phyloP scores from a whole-genome alignment of 2,329 filamentous ascomycete genomes.

The Apiospora sp. region DNA sequence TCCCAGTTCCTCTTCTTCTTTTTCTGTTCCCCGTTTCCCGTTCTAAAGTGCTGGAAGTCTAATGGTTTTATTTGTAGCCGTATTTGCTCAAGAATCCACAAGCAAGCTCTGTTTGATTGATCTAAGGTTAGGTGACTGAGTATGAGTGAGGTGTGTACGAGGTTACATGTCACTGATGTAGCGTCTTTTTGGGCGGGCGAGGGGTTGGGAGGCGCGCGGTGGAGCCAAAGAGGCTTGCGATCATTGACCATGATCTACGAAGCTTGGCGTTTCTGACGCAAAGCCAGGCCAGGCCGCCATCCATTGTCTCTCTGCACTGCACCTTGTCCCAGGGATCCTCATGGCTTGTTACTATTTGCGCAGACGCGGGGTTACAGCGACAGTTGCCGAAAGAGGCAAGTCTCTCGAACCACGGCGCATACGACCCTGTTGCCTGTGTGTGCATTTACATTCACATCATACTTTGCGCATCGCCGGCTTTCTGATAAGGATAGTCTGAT shows the following conservation, averaged over 20 bases:
- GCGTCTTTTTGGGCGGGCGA: neutral
- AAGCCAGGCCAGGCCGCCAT: slow-evolving; percentile 7
- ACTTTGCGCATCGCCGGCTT: slow-evolving; percentile 9
- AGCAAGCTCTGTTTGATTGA: neutral
- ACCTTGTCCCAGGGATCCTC: slow-evolving; percentile 5
- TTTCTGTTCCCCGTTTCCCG: no score
- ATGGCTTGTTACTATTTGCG: slow-evolving; percentile 16
- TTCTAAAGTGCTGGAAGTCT: neutral
- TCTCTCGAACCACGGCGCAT: slow-evolving; percentile 15
- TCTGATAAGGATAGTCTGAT: slow-evolving; percentile 3
- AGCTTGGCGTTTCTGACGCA: slow-evolving; percentile 28
- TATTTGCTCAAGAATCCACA: no score
- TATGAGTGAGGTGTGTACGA: neutral
- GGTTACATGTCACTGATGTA: neutral
- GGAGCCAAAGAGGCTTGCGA: slow-evolving; percentile 22
- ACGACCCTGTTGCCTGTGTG: slow-evolving; percentile 1
- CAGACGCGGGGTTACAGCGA: slow-evolving; percentile 19
- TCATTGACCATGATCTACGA: slow-evolving; percentile 26
- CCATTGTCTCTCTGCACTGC: neutral
- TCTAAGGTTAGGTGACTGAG: neutral
- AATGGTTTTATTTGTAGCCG: neutral
- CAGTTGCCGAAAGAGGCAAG: slow-evolving; percentile 16
- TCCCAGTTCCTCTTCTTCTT: neutral
- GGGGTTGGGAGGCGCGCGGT: slow-evolving; percentile 16
- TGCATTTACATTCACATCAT: neutral